Conservation (phyloP, 2,329 filamentous ascomycete genomes). For the Claviceps purpurea region DNA sequence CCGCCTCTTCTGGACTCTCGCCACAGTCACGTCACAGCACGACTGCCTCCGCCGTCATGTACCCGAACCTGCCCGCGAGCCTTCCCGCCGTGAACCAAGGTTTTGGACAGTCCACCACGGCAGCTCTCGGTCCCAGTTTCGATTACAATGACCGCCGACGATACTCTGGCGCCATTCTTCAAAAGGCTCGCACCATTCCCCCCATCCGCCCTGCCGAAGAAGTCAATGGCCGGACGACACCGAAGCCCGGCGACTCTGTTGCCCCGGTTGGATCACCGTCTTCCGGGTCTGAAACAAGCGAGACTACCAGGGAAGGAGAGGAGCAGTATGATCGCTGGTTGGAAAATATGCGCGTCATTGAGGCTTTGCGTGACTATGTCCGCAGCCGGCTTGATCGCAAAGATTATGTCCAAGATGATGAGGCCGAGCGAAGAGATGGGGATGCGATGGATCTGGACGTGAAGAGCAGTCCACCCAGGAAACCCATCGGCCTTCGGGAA, state of each 20-base stretch:
- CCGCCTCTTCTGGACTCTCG: conserved; percentile 52
- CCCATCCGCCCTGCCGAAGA: conserved; percentile 24
- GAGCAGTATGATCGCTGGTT: conserved; percentile 53
- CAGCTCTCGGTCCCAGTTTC: conserved; percentile 57
- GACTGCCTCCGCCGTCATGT: conserved; percentile 49
- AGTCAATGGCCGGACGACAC: conserved; percentile 27
- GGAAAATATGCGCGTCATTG: conserved; percentile 52
- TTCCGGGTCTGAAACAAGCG: conserved; percentile 40
- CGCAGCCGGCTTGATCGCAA: conserved; percentile 40
- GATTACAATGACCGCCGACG: conserved; percentile 50
- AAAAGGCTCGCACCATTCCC: conserved; percentile 37
- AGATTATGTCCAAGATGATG: conserved; percentile 33
- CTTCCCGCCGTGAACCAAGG: conserved; percentile 53
- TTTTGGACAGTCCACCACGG: conserved; percentile 55
- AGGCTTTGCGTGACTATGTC: conserved; percentile 46
- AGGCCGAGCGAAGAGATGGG: conserved; percentile 8
- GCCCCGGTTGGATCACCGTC: conserved; percentile 38
- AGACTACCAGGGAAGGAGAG: conserved; percentile 41
- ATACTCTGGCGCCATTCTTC: conserved; percentile 54
- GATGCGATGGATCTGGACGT: conserved; percentile 25
- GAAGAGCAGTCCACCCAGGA: conserved; percentile 18
- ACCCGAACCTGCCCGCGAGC: conserved; percentile 50
- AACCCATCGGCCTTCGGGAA: conserved; percentile 13
- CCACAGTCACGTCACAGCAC: conserved; percentile 50
- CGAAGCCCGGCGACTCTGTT: conserved; percentile 29